Conservation (phyloP, 345 rosid species). For the Rhodamnia rubescens region DNA sequence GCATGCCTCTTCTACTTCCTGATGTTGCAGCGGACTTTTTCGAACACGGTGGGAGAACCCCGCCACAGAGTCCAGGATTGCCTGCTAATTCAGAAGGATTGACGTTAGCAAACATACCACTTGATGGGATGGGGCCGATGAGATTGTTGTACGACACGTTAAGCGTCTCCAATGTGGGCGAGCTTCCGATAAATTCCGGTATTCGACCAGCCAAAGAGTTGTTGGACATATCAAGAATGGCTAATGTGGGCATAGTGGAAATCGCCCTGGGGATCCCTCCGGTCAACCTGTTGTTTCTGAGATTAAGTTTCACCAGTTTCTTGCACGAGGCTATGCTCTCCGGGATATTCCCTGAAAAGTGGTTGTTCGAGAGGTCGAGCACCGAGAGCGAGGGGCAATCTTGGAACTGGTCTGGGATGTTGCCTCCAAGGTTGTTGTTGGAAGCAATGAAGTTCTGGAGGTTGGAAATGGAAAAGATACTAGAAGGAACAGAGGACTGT, state of each 20-base stretch:
- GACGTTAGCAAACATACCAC: slow-evolving; percentile 39
- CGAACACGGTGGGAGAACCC: slow-evolving; percentile 51
- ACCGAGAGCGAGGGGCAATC: slow-evolving; percentile 61
- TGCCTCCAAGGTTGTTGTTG: slow-evolving; percentile 52
- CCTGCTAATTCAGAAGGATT: slow-evolving; percentile 63
- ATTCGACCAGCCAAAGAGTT: slow-evolving; percentile 62
- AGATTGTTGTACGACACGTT: slow-evolving; percentile 73
- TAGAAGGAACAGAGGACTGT: slow-evolving; percentile 53
- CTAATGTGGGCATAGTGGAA: slow-evolving; percentile 59
- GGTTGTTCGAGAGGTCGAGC: slow-evolving; percentile 77
- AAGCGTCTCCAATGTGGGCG: slow-evolving; percentile 69
- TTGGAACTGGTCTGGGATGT: slow-evolving; percentile 65
- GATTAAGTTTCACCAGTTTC: slow-evolving; percentile 63
- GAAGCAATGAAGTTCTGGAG: slow-evolving; percentile 75
- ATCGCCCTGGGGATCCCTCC: slow-evolving; percentile 52
- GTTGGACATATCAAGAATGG: slow-evolving; percentile 71
- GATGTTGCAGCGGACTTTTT: slow-evolving; percentile 8
- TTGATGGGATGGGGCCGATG: slow-evolving; percentile 56
- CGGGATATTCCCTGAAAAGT: slow-evolving; percentile 52
- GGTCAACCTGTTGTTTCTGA: slow-evolving; percentile 41
- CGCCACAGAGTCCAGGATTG: slow-evolving; percentile 68
- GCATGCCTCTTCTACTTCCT: slow-evolving; percentile 21
- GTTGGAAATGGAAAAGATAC: slow-evolving; percentile 52
- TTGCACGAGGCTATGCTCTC: slow-evolving; percentile 60
- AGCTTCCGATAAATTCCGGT: slow-evolving; percentile 49